Evolutionary conservation across 371 early-diverging fungal species (phyloP).

Genomic region (Amoeboaphelidium protococcarum): DNA sequence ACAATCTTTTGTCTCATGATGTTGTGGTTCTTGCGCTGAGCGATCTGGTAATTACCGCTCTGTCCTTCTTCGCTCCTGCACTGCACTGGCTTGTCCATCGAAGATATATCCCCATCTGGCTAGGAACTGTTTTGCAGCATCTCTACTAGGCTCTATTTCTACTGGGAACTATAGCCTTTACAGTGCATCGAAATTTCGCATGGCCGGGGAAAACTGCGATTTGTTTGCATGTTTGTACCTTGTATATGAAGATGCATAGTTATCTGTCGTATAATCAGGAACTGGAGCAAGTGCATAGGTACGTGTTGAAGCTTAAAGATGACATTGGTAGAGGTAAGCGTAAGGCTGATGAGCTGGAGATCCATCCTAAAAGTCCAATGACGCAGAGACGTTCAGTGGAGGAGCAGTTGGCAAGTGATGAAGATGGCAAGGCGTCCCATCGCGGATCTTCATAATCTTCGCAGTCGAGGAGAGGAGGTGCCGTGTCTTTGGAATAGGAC

Average conservation of each 20-base stretch:
- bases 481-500: conserved; percentile 14
- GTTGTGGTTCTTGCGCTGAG: conserved; percentile 26
- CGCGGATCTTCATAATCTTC: not conserved
- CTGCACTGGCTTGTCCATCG: conserved; percentile 25
- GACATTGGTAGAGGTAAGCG: conserved; percentile 6
- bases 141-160: conserved; percentile 32
- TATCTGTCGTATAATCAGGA: not conserved
- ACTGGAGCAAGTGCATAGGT: not conserved
- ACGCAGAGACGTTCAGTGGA: not conserved
- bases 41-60: conserved; percentile 32
- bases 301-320: conserved; percentile 8
- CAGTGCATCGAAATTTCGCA: conserved; percentile 1
- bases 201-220: not conserved
- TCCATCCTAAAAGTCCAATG: not conserved
- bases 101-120: conserved; percentile 24
- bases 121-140: conserved; percentile 32
- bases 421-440: not conserved
- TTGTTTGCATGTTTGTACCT: conserved; percentile 1
- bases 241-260: conserved; percentile 1
- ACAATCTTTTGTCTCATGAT: conserved; percentile 33
- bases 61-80: conserved; percentile 25
- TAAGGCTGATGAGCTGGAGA: not conserved
- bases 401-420: conserved; percentile 3
- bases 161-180: conserved; percentile 2
- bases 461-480: conserved; percentile 3